A percentile compares a stretch with the other conserved stretches of the same genome.
These are phyloP conservation scores for Acanthamoeba lenticulata DNA, from an alignment of 208 protist genomes.

Conservation along the genomic window DNA sequence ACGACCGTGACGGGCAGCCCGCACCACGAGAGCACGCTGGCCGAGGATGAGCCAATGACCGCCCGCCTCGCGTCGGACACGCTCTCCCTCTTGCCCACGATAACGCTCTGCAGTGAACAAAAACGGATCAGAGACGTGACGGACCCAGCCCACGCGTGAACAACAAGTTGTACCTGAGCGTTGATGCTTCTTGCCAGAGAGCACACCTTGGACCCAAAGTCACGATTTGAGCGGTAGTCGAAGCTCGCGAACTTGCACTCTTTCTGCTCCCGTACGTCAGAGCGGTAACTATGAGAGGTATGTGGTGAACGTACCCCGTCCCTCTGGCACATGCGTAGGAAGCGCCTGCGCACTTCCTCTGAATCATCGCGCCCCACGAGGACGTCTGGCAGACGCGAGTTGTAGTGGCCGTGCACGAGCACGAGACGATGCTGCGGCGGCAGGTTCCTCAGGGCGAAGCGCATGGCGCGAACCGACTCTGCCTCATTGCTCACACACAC, in stretches of 20 bases:
- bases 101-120: not conserved
- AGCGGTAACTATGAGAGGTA: not conserved
- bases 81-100: slow-evolving; percentile 25
- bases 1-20: slow-evolving; percentile 9
- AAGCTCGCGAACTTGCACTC: not conserved
- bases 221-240: slow-evolving; percentile 21
- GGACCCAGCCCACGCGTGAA: not conserved
- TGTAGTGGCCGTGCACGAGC: not conserved
- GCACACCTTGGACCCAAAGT: not conserved
- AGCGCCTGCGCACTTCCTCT: not conserved
- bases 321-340: not conserved
- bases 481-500: not conserved
- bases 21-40: slow-evolving; percentile 35
- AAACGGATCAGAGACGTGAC: not conserved
- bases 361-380: no score
- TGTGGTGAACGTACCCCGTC: not conserved
- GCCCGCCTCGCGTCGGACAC: not conserved
- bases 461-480: not conserved
- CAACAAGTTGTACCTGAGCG: not conserved
- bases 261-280: not conserved
- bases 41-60: not conserved
- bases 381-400: not conserved
- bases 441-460: slow-evolving; percentile 14
- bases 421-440: slow-evolving; percentile 12
- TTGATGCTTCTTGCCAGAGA: not conserved